phyloP scores from a whole-genome alignment of 257 asterid genomes.

The Gentiana dahurica region DNA sequence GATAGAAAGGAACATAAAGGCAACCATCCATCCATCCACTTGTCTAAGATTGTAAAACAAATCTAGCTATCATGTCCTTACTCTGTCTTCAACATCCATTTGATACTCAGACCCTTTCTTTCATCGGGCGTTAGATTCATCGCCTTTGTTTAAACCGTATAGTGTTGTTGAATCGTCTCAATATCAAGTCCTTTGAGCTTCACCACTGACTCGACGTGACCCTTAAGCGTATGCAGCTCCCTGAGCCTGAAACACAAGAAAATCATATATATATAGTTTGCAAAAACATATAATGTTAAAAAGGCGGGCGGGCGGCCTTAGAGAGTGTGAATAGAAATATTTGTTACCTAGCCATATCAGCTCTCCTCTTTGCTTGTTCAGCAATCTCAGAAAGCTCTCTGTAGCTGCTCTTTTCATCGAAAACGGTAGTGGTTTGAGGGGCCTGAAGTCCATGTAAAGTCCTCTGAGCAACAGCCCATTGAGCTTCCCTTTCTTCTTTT shows the following conservation, averaged over 20 bases:
- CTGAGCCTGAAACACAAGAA: conserved; percentile 47
- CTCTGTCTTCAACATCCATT: background rate
- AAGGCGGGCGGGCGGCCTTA: too few relatives aligned
- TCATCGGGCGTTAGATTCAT: conserved; percentile 1
- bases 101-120: conserved; percentile 11
- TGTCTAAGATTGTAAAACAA: too few relatives aligned
- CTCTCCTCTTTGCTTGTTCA: conserved; percentile 94
- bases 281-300: too few relatives aligned
- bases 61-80: conserved; percentile 3
- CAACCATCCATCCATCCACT: too few relatives aligned
- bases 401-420: conserved; percentile 82
- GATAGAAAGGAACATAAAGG: too few relatives aligned
- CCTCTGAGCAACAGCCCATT: conserved; percentile 99
- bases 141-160: conserved; percentile 52
- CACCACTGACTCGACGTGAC: conserved; percentile 95
- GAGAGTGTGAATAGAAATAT: background rate
- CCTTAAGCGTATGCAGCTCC: conserved; percentile 91
- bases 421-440: conserved; percentile 46
- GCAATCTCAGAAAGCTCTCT: conserved; percentile 92
- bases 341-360: conserved; percentile 82
- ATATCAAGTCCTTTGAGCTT: conserved; percentile 94
- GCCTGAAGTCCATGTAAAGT: conserved; percentile 85
- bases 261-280: background rate
- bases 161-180: conserved; percentile 86
- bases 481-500: conserved; percentile 94